Evolutionary conservation across 768 basidiomycete genomes (phyloP).

Genomic region (Austroboletus festivus): DNA sequence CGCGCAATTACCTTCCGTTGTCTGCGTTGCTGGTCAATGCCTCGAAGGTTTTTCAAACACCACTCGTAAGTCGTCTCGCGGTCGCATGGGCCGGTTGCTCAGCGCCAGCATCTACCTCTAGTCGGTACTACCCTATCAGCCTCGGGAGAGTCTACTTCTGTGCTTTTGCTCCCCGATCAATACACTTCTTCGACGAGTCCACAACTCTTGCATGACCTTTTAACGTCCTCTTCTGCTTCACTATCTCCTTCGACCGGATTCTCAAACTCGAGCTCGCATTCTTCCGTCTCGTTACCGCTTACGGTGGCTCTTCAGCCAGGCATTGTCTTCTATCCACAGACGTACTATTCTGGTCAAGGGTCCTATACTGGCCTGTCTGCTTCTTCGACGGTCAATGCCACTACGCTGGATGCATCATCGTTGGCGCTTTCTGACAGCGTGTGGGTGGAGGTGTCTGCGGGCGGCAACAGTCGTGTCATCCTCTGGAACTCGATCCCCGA

Average conservation of each 20-base stretch:
- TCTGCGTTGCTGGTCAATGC: constrained; percentile 90
- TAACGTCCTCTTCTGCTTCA: constrained; percentile 62
- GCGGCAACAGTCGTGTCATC: constrained; percentile 57
- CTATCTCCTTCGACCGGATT: constrained; percentile 64
- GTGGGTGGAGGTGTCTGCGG: constrained; percentile 62
- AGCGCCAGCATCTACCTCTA: constrained; percentile 28
- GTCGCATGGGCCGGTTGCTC: constrained; percentile 6
- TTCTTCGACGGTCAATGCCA: constrained; percentile 42
- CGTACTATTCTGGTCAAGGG: constrained; percentile 64
- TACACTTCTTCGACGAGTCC: constrained; percentile 72
- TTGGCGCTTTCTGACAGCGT: constrained; percentile 66
- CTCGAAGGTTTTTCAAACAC: constrained; percentile 74
- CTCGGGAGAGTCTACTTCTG: constrained; percentile 46
- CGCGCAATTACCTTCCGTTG: constrained; percentile 59
- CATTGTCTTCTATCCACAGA: constrained; percentile 57
- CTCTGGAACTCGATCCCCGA: constrained; percentile 83
- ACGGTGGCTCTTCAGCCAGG: constrained; percentile 66
- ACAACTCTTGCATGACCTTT: constrained; percentile 61
- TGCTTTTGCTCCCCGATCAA: constrained; percentile 73
- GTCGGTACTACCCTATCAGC: constrained; percentile 70
- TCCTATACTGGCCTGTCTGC: constrained; percentile 58
- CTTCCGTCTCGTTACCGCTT: constrained; percentile 59
- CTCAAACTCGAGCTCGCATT: constrained; percentile 44
- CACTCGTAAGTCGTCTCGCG: constrained; percentile 47
- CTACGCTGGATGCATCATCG: constrained; percentile 53